phyloP scores from a whole-genome alignment of 176 grass and related monocot genomes.

The Saccharum officinarum region DNA sequence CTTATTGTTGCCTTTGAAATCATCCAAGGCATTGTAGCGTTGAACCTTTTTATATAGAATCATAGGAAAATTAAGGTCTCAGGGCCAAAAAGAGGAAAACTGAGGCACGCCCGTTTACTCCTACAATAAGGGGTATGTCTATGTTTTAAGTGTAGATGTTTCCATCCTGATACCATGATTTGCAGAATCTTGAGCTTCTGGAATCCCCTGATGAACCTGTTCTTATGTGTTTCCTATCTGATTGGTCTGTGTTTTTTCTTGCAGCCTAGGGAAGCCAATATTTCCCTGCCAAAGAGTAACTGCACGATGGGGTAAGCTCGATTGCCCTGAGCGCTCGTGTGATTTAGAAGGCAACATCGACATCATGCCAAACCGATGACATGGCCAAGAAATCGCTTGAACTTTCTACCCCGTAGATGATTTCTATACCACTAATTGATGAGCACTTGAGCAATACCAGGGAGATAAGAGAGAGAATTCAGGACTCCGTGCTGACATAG shows the following conservation, averaged over 20 bases:
- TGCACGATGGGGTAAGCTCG: slow-evolving; percentile 92
- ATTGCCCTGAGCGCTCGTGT: slow-evolving; percentile 77
- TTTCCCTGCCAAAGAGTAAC: slow-evolving; percentile 96
- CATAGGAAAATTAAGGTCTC: slow-evolving; percentile 12
- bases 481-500: background rate
- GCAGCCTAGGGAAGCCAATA: slow-evolving; percentile 82
- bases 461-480: slow-evolving; percentile 23
- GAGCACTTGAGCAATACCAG: background rate
- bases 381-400: background rate
- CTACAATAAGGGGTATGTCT: background rate
- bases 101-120: slow-evolving; percentile 3
- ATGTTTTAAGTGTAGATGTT: slow-evolving; percentile 1
- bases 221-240: slow-evolving; percentile 18
- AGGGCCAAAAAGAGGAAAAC: slow-evolving; percentile 24
- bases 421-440: slow-evolving; percentile 14
- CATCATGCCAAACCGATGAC: slow-evolving; percentile 52
- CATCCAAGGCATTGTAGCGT: background rate
- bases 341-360: slow-evolving; percentile 65
- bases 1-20: background rate
- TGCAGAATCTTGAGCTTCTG: background rate
- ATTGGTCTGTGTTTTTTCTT: slow-evolving; percentile 27
- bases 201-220: background rate
- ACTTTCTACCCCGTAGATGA: background rate
- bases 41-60: slow-evolving; percentile 23
- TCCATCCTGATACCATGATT: slow-evolving; percentile 12